Evolutionary conservation across 345 rosid genomes (phyloP).

Genomic region (Isatis tinctoria): DNA sequence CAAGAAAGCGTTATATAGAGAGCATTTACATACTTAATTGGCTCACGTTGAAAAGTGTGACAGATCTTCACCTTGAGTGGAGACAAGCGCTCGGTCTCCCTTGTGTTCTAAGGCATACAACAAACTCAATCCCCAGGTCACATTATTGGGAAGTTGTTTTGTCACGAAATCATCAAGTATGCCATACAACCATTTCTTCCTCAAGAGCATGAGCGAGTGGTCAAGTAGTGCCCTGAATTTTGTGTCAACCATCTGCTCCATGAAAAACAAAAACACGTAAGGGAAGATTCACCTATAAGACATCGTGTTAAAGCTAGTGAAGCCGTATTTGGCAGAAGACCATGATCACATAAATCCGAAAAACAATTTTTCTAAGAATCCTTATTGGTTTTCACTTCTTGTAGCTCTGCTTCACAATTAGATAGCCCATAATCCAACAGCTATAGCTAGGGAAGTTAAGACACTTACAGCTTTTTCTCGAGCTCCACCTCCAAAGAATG

Average conservation of each 20-base stretch:
- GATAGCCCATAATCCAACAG: neutral
- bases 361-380: neutral
- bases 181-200: conserved; percentile 91
- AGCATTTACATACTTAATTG: neutral
- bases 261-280: neutral
- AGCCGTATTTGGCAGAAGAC: neutral
- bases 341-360: neutral
- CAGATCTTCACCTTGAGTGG: conserved; percentile 71
- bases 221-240: conserved; percentile 82
- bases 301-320: conserved; percentile 15
- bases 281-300: neutral
- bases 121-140: conserved; percentile 97
- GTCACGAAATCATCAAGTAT: conserved; percentile 92
- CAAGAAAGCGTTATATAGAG: conserved; percentile 3
- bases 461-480: conserved; percentile 94
- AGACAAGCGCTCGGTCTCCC: conserved; percentile 75
- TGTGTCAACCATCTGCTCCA: conserved; percentile 79
- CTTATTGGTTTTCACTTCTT: neutral
- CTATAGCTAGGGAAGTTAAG: neutral
- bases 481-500: conserved; percentile 99
- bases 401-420: neutral
- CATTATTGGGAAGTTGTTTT: conserved; percentile 97
- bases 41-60: neutral
- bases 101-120: conserved; percentile 88
- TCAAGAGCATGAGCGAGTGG: conserved; percentile 74